phyloP scores from a whole-genome alignment of 2,329 filamentous ascomycete species.

The Aotearoamyces nothofagi region DNA sequence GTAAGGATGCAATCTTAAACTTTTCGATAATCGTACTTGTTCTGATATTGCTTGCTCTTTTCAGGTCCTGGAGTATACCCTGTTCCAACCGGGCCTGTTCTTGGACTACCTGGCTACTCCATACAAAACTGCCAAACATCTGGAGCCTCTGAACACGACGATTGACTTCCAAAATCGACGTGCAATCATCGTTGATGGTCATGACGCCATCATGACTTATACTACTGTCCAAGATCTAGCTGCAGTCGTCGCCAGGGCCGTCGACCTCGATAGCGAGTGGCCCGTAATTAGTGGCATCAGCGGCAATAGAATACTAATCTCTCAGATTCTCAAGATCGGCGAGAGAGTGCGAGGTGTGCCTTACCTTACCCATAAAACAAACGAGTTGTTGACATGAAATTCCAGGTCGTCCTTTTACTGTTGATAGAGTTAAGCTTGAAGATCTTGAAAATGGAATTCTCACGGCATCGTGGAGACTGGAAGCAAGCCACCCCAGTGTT shows the following conservation, averaged over 20 bases:
- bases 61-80: constrained; percentile 30
- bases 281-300: constrained; percentile 18
- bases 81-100: constrained; percentile 33
- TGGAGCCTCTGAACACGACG: constrained; percentile 18
- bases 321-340: constrained; percentile 22
- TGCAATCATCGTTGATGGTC: constrained; percentile 26
- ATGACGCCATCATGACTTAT: constrained; percentile 27
- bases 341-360: constrained; percentile 24
- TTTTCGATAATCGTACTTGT: too few species aligned
- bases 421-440: constrained; percentile 18
- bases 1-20: too few species aligned
- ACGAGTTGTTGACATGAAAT: constrained; percentile 6
- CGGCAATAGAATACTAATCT: constrained; percentile 13
- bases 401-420: constrained; percentile 17
- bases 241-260: constrained; percentile 16
- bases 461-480: constrained; percentile 14
- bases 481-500: constrained; percentile 16
- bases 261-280: constrained; percentile 19
- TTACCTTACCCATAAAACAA: neutral
- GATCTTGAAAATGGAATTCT: constrained; percentile 17
- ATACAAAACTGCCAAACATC: constrained; percentile 22
- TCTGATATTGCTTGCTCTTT: too few species aligned
- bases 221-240: constrained; percentile 29
- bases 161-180: constrained; percentile 21
- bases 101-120: constrained; percentile 32